A percentile compares a stretch with the other conserved stretches of the same genome.
These are phyloP conservation scores for Wickerhamiella alocasiicola DNA, from an alignment of 805 yeast species.

Conservation along the genomic window DNA sequence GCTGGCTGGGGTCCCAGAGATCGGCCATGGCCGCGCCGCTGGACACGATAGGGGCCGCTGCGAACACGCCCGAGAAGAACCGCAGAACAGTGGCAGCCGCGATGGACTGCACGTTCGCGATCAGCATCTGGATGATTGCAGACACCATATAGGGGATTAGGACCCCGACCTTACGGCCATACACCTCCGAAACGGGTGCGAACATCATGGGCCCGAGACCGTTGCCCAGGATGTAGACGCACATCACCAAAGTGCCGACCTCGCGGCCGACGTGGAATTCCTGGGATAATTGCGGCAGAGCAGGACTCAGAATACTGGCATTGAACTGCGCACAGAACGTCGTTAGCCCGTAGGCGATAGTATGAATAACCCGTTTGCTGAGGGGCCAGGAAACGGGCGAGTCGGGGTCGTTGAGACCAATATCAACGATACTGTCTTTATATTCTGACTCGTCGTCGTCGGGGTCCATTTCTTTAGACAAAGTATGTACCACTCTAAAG, in stretches of 20 bases:
- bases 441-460: not conserved
- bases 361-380: conserved; percentile 30
- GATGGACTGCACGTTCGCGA: conserved; percentile 34
- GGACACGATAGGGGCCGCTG: conserved; percentile 53
- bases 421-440: conserved; percentile 13
- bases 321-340: conserved; percentile 45
- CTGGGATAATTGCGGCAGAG: conserved; percentile 33
- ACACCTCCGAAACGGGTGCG: conserved; percentile 46
- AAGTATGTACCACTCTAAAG: not conserved
- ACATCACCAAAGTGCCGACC: conserved; percentile 39
- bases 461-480: not conserved
- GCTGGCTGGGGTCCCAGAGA: conserved; percentile 36
- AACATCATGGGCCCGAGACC: conserved; percentile 49
- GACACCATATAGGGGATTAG: conserved; percentile 37
- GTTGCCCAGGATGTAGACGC: conserved; percentile 47
- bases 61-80: conserved; percentile 46
- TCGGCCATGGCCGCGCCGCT: conserved; percentile 53
- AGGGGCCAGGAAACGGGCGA: conserved; percentile 47
- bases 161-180: conserved; percentile 43
- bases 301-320: conserved; percentile 41
- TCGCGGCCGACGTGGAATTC: conserved; percentile 36
- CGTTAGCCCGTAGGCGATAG: conserved; percentile 34
- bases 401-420: conserved; percentile 22
- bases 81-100: conserved; percentile 33
- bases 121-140: conserved; percentile 31